Base-by-base conservation (phyloP, 371 early-diverging fungal genomes). In the Rhizomucor pusillus region DNA sequence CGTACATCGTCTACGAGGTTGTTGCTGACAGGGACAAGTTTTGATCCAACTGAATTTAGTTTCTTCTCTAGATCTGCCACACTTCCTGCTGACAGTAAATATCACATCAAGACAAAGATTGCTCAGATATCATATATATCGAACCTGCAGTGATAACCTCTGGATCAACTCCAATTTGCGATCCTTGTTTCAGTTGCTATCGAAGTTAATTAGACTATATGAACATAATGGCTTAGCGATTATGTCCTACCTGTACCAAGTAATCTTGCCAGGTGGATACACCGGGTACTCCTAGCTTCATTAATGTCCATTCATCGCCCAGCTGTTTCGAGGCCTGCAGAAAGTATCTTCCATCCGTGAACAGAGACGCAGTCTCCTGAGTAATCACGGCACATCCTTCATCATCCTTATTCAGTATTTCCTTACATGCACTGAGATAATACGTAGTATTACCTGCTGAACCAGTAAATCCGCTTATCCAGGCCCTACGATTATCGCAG, bases 301-400 rank as follows among this genome's bases (percentile, higher is more conserved):
- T 92, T 65, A 97, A 68, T 14, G 80, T 88, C 97, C 97, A 96
- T 71, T 93, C 90, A 43, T 56, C 50, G 66, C 92, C 93, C 43
- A 99, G 74, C 75, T 99, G 92, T 63, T 94, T 83, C 0, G 89
- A 78, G 10, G 99, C 99, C 75, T 99, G 99, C 46, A 99, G 73
- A 73, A 92, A 99, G 83, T 99, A 99, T 49, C 99, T 80, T 1
- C 98, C 97, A 67, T 99, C 99, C 3, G 99, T 99, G 75, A 96
- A 98, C 35, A 98, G 78, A 12, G 86, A 89, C 19, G 92, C 92
- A 14, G 78, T 62, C 22, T 85, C 75, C 23, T 65, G 47, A 4
- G 90, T 82, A 33, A 94, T 88, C 36, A 97, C 77, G 7, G 94
- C 93, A 43, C 86, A 80, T 7, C 91, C 89, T 85, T 29, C 29